These are phyloP conservation scores for Aspergillus felis DNA, from an alignment of 2,329 filamentous ascomycete genomes.

Conservation along the genomic window DNA sequence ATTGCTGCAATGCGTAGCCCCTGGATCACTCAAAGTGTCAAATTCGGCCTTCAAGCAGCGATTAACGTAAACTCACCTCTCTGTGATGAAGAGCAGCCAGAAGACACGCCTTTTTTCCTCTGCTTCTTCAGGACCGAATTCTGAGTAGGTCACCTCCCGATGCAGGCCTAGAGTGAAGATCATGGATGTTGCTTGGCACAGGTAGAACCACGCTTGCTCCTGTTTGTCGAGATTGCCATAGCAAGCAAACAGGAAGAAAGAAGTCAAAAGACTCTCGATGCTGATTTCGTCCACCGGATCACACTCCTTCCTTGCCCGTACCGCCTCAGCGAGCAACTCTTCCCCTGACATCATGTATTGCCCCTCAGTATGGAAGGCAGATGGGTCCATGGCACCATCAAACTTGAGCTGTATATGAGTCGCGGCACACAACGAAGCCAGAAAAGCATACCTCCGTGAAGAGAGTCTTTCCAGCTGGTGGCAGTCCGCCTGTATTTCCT, in stretches of 20 bases:
- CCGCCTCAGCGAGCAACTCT: conserved; percentile 63
- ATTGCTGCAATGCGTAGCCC: conserved; percentile 68
- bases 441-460: conserved; percentile 37
- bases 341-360: conserved; percentile 60
- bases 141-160: conserved; percentile 49
- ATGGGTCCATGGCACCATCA: conserved; percentile 26
- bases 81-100: conserved; percentile 69
- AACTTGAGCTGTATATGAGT: conserved; percentile 44
- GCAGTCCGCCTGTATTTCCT: conserved; percentile 33
- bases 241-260: conserved; percentile 72
- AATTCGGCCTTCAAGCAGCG: background rate
- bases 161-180: conserved; percentile 42
- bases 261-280: conserved; percentile 55
- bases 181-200: conserved; percentile 73
- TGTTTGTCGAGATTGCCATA: conserved; percentile 69
- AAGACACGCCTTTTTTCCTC: conserved; percentile 64
- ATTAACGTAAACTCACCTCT: conserved; percentile 64
- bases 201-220: conserved; percentile 73
- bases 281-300: conserved; percentile 40
- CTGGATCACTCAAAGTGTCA: conserved; percentile 32
- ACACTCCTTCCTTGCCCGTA: conserved; percentile 38
- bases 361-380: conserved; percentile 48
- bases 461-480: conserved; percentile 52
- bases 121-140: conserved; percentile 49
- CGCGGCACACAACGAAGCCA: conserved; percentile 40